Evolutionary conservation across 306 rosid genomes (phyloP), one percentile per base, ranked within the genome.

Genomic region (Fagus sylvatica): DNA sequence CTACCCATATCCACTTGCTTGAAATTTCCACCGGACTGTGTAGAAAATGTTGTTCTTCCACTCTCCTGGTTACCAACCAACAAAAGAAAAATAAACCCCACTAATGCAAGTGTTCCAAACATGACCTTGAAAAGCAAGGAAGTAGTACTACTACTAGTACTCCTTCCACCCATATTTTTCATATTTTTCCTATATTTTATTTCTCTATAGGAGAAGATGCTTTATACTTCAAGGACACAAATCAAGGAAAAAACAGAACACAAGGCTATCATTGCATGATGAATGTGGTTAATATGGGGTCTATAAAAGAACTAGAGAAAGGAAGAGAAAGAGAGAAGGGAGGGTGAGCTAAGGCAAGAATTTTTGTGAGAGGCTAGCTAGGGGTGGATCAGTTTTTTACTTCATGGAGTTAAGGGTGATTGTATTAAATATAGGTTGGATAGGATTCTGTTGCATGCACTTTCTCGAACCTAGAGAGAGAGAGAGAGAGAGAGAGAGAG

Each of bases 361-460:
- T 40, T 71, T 75, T 73, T 60, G 17, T 17, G 5, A 11, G 16
- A n/a, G 49, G 3, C 7, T 59, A 67, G 75, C 84, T 64, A 69
- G 83, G 88, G 77, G 57, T 80, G 77, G 85, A 81, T 75, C 83
- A 91, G 92, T 83, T 89, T 85, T 91, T 91, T 46, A 46, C 51
- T 46, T 46, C 51, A 46, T 46, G 51, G 15, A 46, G 51, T 46
- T 46, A 46, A 46, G 51, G 51, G 51, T 46, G 51, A 46, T 46
- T 46, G 51, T 46, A 46, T 46, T 46, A 12, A 8, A 8, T 91
- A 91, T 90, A 91, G 91, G 93, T 80, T 74, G 82, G 97, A 91
- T 39, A 84, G 88, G 94, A 87, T 89, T 88, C 88, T 84, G 85
- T 77, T 83, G 71, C 78, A 82, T 83, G 68, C 78, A 82, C 91